phyloP scores from a whole-genome alignment of 2,329 filamentous ascomycete genomes.

The Sporothrix sp. region DNA sequence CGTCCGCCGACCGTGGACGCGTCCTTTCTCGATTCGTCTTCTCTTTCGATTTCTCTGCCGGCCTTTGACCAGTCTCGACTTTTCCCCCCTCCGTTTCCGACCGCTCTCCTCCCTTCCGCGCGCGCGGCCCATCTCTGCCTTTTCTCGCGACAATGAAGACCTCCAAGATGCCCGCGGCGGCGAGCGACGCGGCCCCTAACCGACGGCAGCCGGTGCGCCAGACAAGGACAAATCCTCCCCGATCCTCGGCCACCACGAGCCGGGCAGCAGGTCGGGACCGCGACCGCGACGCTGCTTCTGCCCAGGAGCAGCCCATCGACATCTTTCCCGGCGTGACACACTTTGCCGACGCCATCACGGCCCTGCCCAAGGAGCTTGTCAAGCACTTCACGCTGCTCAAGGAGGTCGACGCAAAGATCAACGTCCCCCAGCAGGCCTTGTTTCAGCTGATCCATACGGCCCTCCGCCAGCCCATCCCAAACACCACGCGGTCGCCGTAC shows the following conservation, averaged over 20 bases:
- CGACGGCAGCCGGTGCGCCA: slow-evolving; percentile 20
- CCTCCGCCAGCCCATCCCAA: slow-evolving; percentile 40
- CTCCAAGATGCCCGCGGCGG: slow-evolving; percentile 35
- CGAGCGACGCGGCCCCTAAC: slow-evolving; percentile 35
- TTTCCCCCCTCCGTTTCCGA: background rate
- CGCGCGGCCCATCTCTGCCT: background rate
- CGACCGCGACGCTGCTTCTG: slow-evolving; percentile 35
- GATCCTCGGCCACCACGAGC: slow-evolving; percentile 39
- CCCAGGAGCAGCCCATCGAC: slow-evolving; percentile 51
- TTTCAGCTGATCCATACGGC: slow-evolving; percentile 63
- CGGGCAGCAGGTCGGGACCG: slow-evolving; percentile 22
- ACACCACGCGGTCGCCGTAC: slow-evolving; percentile 32
- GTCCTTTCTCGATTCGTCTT: too few species aligned
- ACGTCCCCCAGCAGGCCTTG: slow-evolving; percentile 74
- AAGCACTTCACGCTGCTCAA: slow-evolving; percentile 93
- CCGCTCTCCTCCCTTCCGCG: background rate
- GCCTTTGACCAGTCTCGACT: too few species aligned
- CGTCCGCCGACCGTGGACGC: background rate
- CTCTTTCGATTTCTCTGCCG: too few species aligned
- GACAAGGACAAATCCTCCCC: slow-evolving; percentile 45
- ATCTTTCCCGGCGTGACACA: slow-evolving; percentile 58
- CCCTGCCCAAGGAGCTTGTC: slow-evolving; percentile 88
- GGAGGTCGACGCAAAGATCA: slow-evolving; percentile 95
- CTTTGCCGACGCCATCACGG: slow-evolving; percentile 87
- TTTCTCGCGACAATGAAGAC: slow-evolving; percentile 41